Evolutionary conservation across 306 rosid species (phyloP), one percentile per base, ranked within the genome.

Genomic region (Sicyos edulis): DNA sequence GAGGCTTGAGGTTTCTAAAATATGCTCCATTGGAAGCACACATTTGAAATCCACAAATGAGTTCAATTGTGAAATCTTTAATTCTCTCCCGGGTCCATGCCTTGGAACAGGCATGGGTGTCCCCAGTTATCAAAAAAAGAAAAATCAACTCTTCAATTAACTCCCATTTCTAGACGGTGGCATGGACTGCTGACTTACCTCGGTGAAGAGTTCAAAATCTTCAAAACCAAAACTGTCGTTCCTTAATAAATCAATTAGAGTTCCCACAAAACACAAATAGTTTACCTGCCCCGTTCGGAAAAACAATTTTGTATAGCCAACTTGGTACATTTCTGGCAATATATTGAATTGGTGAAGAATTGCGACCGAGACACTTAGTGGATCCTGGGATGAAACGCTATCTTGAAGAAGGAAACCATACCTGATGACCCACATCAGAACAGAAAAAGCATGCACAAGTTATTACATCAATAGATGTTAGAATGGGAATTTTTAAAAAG

Each of bases 201-300:
- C 9, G 47, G 67, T 15, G 4, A 61, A 61, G 8, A 32, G 67
- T 14, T 32, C 14, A 32, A 32, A 61, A 58, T 12, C 40, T 58
- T 26, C 15, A 10, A 22, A 60, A 61, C 45, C 5, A 16, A 22
- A 61, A 61, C 15, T 29, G 47, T 45, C 65, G 15, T 59, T 61
- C 49, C 21, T 14, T 61, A 32, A 26, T 59, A 59, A 17, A 59
- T 17, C 19, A 61, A 61, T 32, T 34, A 62, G 45, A 14, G 3
- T 60, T 60, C 49, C 8, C 42, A 34, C 15, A 47, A 67, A 47
- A 20, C 34, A 55, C 51, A 71, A 50, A n/a, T 3, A 13, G 7
- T 42, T 81, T 85, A 95, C 99, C 99, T 95, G 99, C 76, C 99
- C 97, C 51, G 99, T 80, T 80, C 99, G 92, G 88, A 95, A 95